Evolutionary conservation across 1,284 basidiomycete genomes (phyloP), one percentile per base, ranked within the genome.

Genomic region (Boletus sp.): DNA sequence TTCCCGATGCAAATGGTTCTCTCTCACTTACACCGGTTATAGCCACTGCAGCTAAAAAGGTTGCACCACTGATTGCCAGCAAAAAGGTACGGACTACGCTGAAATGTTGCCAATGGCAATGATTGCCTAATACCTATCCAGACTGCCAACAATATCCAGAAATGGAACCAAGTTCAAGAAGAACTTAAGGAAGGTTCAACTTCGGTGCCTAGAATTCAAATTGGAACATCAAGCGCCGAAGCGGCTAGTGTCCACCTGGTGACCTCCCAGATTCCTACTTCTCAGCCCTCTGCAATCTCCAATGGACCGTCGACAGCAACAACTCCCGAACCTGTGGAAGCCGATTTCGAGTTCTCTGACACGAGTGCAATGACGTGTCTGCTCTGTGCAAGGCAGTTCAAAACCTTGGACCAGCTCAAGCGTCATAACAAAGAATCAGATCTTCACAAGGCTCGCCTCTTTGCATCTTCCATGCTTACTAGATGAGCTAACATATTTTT

Each of bases 141-240:
- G 91, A 88, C 84, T 39, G 85, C 79, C 41, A 88, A 81, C 65
- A 93, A 94, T 59, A 95, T 97, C 64, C 84, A 78, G 61, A 95
- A 96, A 61, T 96, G 93, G 93, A 95, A 93, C 65, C 88, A 86
- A 70, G 90, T 93, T 14, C 90, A 94, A 69, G 84, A 84, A 67
- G 92, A 91, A 59, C 76, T 94, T 25, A 80, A 75, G 27, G 71
- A 76, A 50, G 67, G 71, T 52, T 49, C 69, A 46, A 59, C 64
- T 40, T 51, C 68, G 36, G 56, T 48, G 22, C 48, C 59, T 30
- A 63, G 46, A 44, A 42, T 50, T 41, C 56, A 51, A 32, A 37
- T 43, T 30, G 57, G 26, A 13, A 19, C 42, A 8, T 13, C 61
- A 23, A 46, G 9, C 33, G 23, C 46, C 4, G 57, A 60, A 46